A percentile compares a stretch with the other conserved stretches of the same genome.
phyloP scores from a whole-genome alignment of 306 rosid genomes.

The Fragaria nilgerrensis region DNA sequence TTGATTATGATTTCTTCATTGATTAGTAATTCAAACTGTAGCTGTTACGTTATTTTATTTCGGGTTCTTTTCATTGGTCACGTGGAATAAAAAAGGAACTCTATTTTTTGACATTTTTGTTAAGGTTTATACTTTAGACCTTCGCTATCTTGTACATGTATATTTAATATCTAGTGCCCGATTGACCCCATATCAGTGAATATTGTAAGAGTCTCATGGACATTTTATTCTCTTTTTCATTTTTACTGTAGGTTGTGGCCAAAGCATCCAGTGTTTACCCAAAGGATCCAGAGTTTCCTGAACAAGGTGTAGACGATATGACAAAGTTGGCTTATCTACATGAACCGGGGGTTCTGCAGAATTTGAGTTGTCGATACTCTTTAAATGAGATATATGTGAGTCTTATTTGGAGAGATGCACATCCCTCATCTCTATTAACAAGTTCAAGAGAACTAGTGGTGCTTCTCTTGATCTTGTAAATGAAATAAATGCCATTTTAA shows the following conservation, averaged over 20 bases:
- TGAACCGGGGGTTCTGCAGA: constrained; percentile 90
- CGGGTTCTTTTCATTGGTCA: background rate
- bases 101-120: background rate
- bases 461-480: background rate
- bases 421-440: background rate
- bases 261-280: constrained; percentile 60
- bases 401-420: background rate
- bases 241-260: constrained; percentile 51
- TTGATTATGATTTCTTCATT: background rate
- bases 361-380: constrained; percentile 64
- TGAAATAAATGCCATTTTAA: background rate
- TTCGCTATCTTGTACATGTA: background rate
- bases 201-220: background rate
- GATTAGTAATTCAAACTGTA: background rate
- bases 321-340: constrained; percentile 93
- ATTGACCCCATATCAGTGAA: background rate
- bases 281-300: constrained; percentile 93
- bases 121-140: background rate
- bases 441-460: background rate
- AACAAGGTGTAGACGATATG: constrained; percentile 88
- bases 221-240: background rate
- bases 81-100: background rate
- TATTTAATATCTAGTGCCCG: background rate
- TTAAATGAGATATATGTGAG: constrained; percentile 84
- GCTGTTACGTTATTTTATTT: background rate